phyloP scores from a whole-genome alignment of 1,284 basidiomycete genomes.

The Ceratobasidium sp. region DNA sequence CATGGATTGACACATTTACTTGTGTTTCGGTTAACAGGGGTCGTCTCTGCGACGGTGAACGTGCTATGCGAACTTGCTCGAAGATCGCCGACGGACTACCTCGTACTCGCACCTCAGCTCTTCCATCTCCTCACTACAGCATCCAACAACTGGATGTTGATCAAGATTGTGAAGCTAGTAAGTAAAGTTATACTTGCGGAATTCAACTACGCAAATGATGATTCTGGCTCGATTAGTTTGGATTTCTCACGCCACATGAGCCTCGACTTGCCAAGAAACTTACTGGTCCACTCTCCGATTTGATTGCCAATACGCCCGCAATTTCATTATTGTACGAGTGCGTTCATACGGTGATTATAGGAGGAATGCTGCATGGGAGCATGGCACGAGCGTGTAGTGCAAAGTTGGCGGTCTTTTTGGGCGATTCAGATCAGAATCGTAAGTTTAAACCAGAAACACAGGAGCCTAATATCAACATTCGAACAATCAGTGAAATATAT shows the following conservation, averaged over 20 bases:
- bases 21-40: conserved; percentile 66
- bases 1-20: background rate
- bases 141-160: conserved; percentile 99
- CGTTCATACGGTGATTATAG: conserved; percentile 97
- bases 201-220: conserved; percentile 11
- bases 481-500: conserved; percentile 82
- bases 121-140: conserved; percentile 96
- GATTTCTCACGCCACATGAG: conserved; percentile 89
- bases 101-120: conserved; percentile 89
- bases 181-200: conserved; percentile 51
- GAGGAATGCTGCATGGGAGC: conserved; percentile 90
- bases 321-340: conserved; percentile 99
- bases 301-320: conserved; percentile 95
- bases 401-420: conserved; percentile 91
- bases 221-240: conserved; percentile 72
- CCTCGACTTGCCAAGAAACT: conserved; percentile 94
- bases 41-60: conserved; percentile 92
- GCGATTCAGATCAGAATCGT: conserved; percentile 97
- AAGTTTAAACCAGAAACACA: conserved; percentile 50
- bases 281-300: conserved; percentile 90
- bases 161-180: conserved; percentile 97
- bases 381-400: conserved; percentile 92
- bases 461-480: background rate
- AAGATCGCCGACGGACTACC: conserved; percentile 80
- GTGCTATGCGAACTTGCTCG: conserved; percentile 94